Base-by-base conservation (phyloP, 129 eudicot species). In the Deinandra increscens region DNA sequence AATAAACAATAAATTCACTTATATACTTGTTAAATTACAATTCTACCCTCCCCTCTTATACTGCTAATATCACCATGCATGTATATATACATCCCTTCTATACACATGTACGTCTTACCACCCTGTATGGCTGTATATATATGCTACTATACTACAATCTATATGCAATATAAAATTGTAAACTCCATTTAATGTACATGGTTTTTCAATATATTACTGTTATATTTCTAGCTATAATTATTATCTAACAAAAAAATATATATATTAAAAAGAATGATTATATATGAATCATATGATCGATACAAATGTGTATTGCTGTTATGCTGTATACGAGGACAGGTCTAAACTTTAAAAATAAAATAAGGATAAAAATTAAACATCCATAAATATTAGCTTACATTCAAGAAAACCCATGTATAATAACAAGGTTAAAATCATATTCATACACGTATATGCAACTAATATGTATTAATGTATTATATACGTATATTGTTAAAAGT, bases 381-480 rank as follows among this genome's bases (percentile, higher is more conserved):
- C 64, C 29, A 9, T 54, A 41, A 55, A 34, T 9, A 26, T 17
- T 5, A 69, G 54, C 23, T 37, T 69, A 2, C 55, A 22, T 55
- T 55, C 75, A 70, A 70, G 75, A 70, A 50, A 26, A 70, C 56
- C 66, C 50, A 36, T 48, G 23, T n/a, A 49, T 53, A 53, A 68
- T 1, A 54, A 13, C 56, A 66, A 66, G 58, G 55, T 29, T 26
- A 26, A 26, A 26, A 20, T n/a, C 26, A 9, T 69, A 11, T 53
- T 2, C 9, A 38, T 26, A 26, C 31, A 26, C 3, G 31, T 26
- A 26, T 26, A 26, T 26, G 31, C 31, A 26, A 26, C n/a, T 26
- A 26, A 26, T 26, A 26, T 26, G 31, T 3, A 26, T n/a, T n/a
- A n/a, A n/a, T n/a, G 31, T 26, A 26, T 1, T 26, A 26, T 50